Conservation (phyloP, 2,329 filamentous ascomycete species). For the Monascus ruber region DNA sequence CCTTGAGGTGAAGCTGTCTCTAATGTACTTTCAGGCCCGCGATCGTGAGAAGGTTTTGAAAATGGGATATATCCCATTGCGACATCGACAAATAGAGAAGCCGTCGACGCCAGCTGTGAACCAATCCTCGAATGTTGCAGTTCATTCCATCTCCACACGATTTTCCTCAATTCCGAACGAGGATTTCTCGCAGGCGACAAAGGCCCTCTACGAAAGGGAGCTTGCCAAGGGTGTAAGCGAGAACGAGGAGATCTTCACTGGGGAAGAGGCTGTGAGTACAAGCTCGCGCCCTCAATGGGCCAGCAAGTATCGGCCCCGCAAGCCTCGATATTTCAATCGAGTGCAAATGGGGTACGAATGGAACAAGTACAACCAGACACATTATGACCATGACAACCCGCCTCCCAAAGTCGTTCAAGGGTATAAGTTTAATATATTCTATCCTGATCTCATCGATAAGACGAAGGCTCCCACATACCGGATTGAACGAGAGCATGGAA, state of each 20-base stretch:
- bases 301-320: conserved; percentile 74
- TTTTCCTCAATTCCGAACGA: conserved; percentile 61
- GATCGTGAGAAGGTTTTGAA: conserved; percentile 53
- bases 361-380: conserved; percentile 99
- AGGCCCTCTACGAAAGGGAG: conserved; percentile 82
- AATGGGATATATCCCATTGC: conserved; percentile 56
- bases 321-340: conserved; percentile 93
- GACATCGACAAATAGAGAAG: conserved; percentile 32
- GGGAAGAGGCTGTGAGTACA: conserved; percentile 66
- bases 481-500: conserved; percentile 85
- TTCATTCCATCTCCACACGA: conserved; percentile 48
- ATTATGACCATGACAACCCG: conserved; percentile 97
- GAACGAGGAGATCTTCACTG: conserved; percentile 90
- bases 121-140: conserved; percentile 32
- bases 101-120: conserved; percentile 17
- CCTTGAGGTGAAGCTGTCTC: background rate
- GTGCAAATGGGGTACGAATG: conserved; percentile 99
- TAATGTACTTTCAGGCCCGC: conserved; percentile 25
- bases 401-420: conserved; percentile 97
- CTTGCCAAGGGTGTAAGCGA: conserved; percentile 83
- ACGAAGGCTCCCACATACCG: conserved; percentile 89
- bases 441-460: conserved; percentile 92
- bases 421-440: conserved; percentile 99
- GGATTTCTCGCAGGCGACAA: conserved; percentile 77
- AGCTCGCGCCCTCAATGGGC: conserved; percentile 63